Evolutionary conservation across 192 early-diverging fungal genomes (phyloP).

Genomic region (Fimicolochytrium jonesii): DNA sequence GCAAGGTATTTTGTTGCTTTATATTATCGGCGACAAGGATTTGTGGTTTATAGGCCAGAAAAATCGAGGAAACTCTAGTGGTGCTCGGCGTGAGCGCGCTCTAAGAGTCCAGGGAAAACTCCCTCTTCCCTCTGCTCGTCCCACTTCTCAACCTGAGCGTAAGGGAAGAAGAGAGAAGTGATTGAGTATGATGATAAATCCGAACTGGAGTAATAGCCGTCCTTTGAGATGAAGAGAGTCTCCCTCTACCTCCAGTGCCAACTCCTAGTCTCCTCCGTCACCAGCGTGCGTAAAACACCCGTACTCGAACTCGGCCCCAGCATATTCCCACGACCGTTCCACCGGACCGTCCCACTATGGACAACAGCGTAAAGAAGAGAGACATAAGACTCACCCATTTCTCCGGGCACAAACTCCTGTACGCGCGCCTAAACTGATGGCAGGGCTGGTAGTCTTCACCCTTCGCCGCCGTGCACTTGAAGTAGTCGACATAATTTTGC

Average conservation of each 20-base stretch:
- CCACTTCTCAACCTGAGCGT: conserved; percentile 46
- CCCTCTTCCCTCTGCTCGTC: conserved; percentile 51
- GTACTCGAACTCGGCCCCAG: too few relatives aligned
- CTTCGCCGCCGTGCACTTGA: conserved; percentile 83
- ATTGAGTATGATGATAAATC: background rate
- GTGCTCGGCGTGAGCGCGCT: conserved; percentile 31
- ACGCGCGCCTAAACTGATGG: conserved; percentile 83
- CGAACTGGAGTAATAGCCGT: background rate
- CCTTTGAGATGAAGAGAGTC: too few relatives aligned
- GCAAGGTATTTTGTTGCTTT: too few relatives aligned
- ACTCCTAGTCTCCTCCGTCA: background rate
- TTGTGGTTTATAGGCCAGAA: too few relatives aligned
- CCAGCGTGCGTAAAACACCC: too few relatives aligned
- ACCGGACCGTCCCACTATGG: conserved; percentile 14
- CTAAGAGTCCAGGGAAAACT: conserved; percentile 46
- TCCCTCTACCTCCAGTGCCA: too few relatives aligned
- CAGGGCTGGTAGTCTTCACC: conserved; percentile 95
- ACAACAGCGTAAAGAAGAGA: background rate
- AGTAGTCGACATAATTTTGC: conserved; percentile 97
- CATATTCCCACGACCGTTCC: too few relatives aligned
- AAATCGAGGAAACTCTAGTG: too few relatives aligned
- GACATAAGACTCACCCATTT: conserved; percentile 73
- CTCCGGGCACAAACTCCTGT: conserved; percentile 83
- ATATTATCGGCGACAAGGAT: too few relatives aligned
- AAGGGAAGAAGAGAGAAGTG: background rate